phyloP scores from a whole-genome alignment of 805 yeast species.

The Teunomyces stri region DNA sequence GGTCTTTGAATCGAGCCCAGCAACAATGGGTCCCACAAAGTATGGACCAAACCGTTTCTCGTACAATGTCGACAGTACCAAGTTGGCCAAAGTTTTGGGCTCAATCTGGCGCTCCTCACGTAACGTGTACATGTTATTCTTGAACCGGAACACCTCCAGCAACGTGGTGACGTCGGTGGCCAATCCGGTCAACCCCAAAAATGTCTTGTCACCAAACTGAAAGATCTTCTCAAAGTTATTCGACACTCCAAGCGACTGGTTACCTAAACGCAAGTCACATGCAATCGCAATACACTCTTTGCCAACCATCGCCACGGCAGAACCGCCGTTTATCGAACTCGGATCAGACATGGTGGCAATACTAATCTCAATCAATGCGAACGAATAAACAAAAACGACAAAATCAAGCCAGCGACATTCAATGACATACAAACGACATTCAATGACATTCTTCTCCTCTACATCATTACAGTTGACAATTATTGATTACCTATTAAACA shows the following conservation, averaged over 20 bases:
- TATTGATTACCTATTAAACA: conserved; percentile 3
- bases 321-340: conserved; percentile 83
- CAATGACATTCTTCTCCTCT: no score
- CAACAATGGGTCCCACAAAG: conserved; percentile 95
- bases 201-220: conserved; percentile 74
- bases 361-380: not conserved
- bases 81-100: conserved; percentile 89
- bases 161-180: conserved; percentile 92
- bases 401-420: no score
- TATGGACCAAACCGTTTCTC: conserved; percentile 94
- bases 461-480: not conserved
- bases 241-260: conserved; percentile 88
- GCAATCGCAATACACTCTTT: conserved; percentile 98
- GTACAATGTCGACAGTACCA: conserved; percentile 86
- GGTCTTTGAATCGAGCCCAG: conserved; percentile 84
- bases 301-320: conserved; percentile 98
- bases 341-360: conserved; percentile 62
- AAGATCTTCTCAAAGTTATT: conserved; percentile 93
- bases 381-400: not conserved
- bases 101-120: conserved; percentile 90
- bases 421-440: no score
- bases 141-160: conserved; percentile 74
- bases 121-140: conserved; percentile 84
- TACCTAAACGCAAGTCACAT: conserved; percentile 89
- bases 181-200: conserved; percentile 89